Conservation (phyloP, 768 basidiomycete species). For the Goffeauzyma gilvescens region DNA sequence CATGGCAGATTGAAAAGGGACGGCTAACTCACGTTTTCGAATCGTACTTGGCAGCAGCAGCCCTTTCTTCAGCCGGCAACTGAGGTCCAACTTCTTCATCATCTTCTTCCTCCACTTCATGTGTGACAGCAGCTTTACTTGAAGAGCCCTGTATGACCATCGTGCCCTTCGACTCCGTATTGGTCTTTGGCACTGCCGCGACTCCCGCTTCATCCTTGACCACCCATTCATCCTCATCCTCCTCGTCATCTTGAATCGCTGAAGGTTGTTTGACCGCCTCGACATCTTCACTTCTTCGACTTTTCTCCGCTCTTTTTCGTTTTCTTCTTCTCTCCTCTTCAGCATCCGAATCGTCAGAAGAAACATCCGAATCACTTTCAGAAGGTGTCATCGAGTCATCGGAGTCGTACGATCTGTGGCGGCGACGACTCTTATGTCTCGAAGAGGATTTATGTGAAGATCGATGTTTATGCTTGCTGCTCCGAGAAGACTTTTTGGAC, state of each 20-base stretch:
- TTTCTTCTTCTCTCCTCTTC: slow-evolving; percentile 35
- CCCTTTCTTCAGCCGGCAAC: slow-evolving; percentile 40
- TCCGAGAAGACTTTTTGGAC: slow-evolving; percentile 13
- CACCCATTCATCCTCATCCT: slow-evolving; percentile 30
- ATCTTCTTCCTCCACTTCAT: slow-evolving; percentile 37
- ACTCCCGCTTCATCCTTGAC: slow-evolving; percentile 20
- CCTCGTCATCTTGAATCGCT: not conserved
- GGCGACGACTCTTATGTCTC: not conserved
- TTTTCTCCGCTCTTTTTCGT: slow-evolving; percentile 23
- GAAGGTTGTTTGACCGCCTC: slow-evolving; percentile 3
- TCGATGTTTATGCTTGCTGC: not conserved
- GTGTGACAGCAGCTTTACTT: slow-evolving; percentile 8
- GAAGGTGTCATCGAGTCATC: slow-evolving; percentile 14
- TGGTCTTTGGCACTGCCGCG: not conserved
- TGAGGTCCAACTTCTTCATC: slow-evolving; percentile 65
- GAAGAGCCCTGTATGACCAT: not conserved
- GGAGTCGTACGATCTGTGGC: slow-evolving; percentile 7
- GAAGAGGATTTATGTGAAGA: not conserved
- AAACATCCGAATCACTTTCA: slow-evolving; percentile 24
- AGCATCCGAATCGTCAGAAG: slow-evolving; percentile 33
- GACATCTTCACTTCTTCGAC: slow-evolving; percentile 21
- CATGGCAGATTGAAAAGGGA: not conserved
- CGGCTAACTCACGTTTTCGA: slow-evolving; percentile 36
- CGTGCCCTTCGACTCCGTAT: not conserved
- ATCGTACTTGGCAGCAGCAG: slow-evolving; percentile 40